Evolutionary conservation across 148 eudicot genomes (phyloP).

Genomic region (Nepenthes mirabilis): DNA sequence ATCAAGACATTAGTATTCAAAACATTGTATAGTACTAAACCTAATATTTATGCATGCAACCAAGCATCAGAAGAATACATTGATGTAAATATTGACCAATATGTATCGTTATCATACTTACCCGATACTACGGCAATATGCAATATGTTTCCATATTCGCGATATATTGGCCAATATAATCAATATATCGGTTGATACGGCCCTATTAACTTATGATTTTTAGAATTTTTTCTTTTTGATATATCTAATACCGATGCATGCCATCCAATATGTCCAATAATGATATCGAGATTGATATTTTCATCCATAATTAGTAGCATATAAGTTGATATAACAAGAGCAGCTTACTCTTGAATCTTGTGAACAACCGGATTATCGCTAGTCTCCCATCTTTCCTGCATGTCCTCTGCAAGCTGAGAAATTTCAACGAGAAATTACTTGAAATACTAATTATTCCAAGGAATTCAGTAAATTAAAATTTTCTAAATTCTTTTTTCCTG

Average conservation of each 20-base stretch:
- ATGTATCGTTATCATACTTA: too few relatives aligned
- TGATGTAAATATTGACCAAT: background rate
- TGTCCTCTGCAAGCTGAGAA: conserved; percentile 69
- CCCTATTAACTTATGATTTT: too few relatives aligned
- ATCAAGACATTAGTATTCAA: background rate
- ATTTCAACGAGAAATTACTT: conserved; percentile 5
- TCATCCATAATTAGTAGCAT: background rate
- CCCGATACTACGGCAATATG: too few relatives aligned
- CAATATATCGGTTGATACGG: too few relatives aligned
- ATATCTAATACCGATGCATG: too few relatives aligned
- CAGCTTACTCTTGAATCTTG: conserved; percentile 82
- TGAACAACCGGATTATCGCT: conserved; percentile 86
- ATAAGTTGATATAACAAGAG: background rate
- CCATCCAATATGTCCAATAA: too few relatives aligned
- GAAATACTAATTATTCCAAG: background rate
- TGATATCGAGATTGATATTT: too few relatives aligned
- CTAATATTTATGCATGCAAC: too few relatives aligned
- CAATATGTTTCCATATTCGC: too few relatives aligned
- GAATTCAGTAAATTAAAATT: background rate
- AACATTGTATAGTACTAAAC: too few relatives aligned
- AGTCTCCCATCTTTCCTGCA: conserved; percentile 91
- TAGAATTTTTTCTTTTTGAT: too few relatives aligned
- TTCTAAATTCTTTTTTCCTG: background rate
- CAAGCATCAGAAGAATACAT: conserved; percentile 1
- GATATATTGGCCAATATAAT: too few relatives aligned